Evolutionary conservation across 805 yeast species (phyloP).

Genomic region (Teunomyces lycoperdinae): DNA sequence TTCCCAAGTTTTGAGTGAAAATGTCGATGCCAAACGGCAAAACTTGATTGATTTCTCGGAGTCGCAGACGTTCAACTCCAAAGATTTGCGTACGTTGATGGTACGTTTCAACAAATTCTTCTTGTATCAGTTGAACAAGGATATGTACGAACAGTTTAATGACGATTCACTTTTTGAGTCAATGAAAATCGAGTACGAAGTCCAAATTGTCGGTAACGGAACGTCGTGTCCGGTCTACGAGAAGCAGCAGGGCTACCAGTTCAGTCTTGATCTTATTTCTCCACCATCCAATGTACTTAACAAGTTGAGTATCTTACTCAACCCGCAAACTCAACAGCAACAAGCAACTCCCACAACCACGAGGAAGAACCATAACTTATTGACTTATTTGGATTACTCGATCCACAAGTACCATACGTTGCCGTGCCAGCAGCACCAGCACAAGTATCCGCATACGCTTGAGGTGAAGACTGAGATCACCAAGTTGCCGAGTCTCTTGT

Average conservation of each 20-base stretch:
- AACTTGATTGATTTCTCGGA: slow-evolving; percentile 55
- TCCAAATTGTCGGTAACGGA: slow-evolving; percentile 38
- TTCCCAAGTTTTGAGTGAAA: slow-evolving; percentile 38
- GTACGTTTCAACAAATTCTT: slow-evolving; percentile 60
- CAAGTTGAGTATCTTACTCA: slow-evolving; percentile 17
- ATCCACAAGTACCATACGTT: slow-evolving; percentile 51
- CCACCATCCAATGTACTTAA: slow-evolving; percentile 30
- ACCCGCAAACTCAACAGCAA: slow-evolving; percentile 12
- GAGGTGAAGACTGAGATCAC: slow-evolving; percentile 51
- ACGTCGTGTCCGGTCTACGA: slow-evolving; percentile 35
- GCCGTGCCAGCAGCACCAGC: slow-evolving; percentile 49
- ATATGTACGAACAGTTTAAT: slow-evolving; percentile 38
- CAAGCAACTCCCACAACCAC: slow-evolving; percentile 13
- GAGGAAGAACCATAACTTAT: slow-evolving; percentile 13
- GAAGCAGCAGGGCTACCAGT: slow-evolving; percentile 30
- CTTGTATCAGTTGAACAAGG: slow-evolving; percentile 49
- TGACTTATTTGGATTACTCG: slow-evolving; percentile 61
- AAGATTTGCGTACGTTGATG: slow-evolving; percentile 42
- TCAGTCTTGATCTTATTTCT: slow-evolving; percentile 43
- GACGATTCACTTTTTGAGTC: slow-evolving; percentile 25
- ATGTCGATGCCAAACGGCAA: slow-evolving; percentile 45
- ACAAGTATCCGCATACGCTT: slow-evolving; percentile 32
- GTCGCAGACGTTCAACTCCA: slow-evolving; percentile 42
- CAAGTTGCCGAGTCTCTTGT: slow-evolving; percentile 62
- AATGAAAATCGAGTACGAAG: slow-evolving; percentile 43